These are phyloP conservation scores for Miscanthus lutarioriparius DNA, from an alignment of 176 grass and related monocot species.

Conservation along the genomic window DNA sequence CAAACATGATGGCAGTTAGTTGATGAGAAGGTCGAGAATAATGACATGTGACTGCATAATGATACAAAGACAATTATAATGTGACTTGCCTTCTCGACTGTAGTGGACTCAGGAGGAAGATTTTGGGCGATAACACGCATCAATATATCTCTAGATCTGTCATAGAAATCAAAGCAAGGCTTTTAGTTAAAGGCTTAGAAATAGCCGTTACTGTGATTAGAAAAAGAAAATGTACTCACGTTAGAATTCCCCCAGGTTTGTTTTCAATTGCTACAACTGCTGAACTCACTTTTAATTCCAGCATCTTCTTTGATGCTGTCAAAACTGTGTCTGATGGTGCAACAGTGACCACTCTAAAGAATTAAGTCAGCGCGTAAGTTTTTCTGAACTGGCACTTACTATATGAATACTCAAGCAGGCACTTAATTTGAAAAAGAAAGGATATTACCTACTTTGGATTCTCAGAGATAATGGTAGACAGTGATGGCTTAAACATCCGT, in stretches of 20 bases:
- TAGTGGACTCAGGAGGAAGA: slow-evolving; percentile 81
- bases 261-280: slow-evolving; percentile 80
- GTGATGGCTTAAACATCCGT: slow-evolving; percentile 82
- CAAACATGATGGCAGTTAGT: not conserved
- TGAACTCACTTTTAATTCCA: slow-evolving; percentile 83
- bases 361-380: slow-evolving; percentile 22
- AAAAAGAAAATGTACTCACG: slow-evolving; percentile 51
- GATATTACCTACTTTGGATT: slow-evolving; percentile 99
- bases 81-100: slow-evolving; percentile 77
- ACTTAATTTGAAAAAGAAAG: slow-evolving; percentile 47
- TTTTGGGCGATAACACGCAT: slow-evolving; percentile 85
- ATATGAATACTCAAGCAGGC: not conserved
- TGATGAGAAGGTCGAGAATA: not conserved
- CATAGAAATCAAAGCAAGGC: slow-evolving; percentile 15
- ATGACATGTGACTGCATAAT: not conserved
- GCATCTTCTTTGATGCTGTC: slow-evolving; percentile 92
- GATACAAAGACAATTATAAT: slow-evolving; percentile 22
- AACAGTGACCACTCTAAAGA: slow-evolving; percentile 75
- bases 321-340: slow-evolving; percentile 86
- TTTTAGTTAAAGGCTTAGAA: slow-evolving; percentile 19
- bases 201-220: slow-evolving; percentile 1
- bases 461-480: slow-evolving; percentile 89
- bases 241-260: slow-evolving; percentile 91
- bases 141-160: slow-evolving; percentile 91
- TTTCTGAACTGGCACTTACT: slow-evolving; percentile 11